Evolutionary conservation across 495 filamentous ascomycete species (phyloP).

Genomic region (Eremomyces bilateralis): DNA sequence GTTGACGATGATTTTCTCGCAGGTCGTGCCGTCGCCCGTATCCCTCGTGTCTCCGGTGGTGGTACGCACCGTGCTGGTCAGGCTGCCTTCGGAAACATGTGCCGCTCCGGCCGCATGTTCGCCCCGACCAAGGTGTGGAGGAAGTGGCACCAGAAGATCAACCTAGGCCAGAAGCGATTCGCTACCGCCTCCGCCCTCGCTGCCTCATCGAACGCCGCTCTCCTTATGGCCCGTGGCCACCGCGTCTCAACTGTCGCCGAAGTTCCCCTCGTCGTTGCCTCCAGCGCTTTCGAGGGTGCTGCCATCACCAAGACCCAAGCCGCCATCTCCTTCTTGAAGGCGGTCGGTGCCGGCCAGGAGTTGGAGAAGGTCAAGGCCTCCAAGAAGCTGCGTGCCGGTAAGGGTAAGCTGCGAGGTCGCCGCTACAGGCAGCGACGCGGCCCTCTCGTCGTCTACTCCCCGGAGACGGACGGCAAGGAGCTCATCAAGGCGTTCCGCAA

Average conservation of each 20-base stretch:
- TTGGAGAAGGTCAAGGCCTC: conserved; percentile 84
- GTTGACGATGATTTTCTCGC: conserved; percentile 16
- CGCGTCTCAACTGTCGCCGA: conserved; percentile 78
- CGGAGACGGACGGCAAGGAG: conserved; percentile 78
- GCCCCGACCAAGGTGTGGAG: conserved; percentile 99
- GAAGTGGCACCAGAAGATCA: conserved; percentile 99
- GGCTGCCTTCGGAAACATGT: conserved; percentile 99
- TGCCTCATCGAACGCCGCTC: conserved; percentile 81
- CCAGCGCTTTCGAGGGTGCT: conserved; percentile 55
- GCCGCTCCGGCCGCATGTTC: conserved; percentile 99
- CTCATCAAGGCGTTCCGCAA: conserved; percentile 89
- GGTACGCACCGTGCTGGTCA: conserved; percentile 99
- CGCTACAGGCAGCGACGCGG: conserved; percentile 94
- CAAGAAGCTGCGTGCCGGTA: conserved; percentile 86
- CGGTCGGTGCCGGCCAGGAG: conserved; percentile 73
- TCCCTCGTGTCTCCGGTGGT: conserved; percentile 98
- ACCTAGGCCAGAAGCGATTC: conserved; percentile 92
- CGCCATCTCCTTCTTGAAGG: conserved; percentile 68
- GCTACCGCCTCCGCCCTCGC: conserved; percentile 92
- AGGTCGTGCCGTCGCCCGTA: conserved; percentile 99
- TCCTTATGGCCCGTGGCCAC: conserved; percentile 93
- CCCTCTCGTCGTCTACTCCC: conserved; percentile 89
- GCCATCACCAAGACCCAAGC: conserved; percentile 72
- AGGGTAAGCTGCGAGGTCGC: conserved; percentile 90
- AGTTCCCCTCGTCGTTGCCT: conserved; percentile 89